phyloP scores from a whole-genome alignment of 805 yeast genomes.

The Barnettozyma sucrosica region DNA sequence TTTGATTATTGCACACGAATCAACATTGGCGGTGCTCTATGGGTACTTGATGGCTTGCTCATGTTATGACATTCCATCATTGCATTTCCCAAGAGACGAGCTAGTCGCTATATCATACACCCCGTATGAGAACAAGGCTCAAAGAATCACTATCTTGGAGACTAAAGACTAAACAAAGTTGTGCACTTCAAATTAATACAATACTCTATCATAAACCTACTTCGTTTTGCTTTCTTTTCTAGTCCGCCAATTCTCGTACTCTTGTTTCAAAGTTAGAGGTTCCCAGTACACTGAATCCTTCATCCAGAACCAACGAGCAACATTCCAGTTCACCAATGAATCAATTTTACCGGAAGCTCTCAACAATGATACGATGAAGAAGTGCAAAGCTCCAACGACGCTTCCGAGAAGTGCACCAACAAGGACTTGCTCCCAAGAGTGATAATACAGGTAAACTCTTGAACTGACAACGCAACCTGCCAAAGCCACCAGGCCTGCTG shows the following conservation, averaged over 20 bases:
- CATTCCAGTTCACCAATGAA: slow-evolving; percentile 55
- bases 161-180: slow-evolving; percentile 6
- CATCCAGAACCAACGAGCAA: slow-evolving; percentile 44
- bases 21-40: slow-evolving; percentile 80
- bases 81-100: slow-evolving; percentile 75
- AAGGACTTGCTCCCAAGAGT: slow-evolving; percentile 62
- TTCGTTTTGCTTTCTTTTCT: slow-evolving; percentile 17
- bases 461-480: slow-evolving; percentile 52
- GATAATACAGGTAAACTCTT: slow-evolving; percentile 75
- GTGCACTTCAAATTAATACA: neutral
- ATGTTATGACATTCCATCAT: slow-evolving; percentile 75
- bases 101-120: slow-evolving; percentile 82
- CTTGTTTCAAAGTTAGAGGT: slow-evolving; percentile 43
- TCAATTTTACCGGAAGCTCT: slow-evolving; percentile 66
- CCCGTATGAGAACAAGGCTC: slow-evolving; percentile 74
- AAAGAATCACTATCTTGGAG: slow-evolving; percentile 37
- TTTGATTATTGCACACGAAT: slow-evolving; percentile 87
- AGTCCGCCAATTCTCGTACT: slow-evolving; percentile 31
- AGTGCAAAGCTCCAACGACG: slow-evolving; percentile 53
- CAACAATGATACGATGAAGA: slow-evolving; percentile 41
- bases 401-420: slow-evolving; percentile 68
- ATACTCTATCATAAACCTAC: neutral
- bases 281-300: slow-evolving; percentile 55
- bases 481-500: slow-evolving; percentile 24
- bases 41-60: slow-evolving; percentile 94